Base-by-base conservation (phyloP, 352 stramenopile species). In the Ophiocytium majus region DNA sequence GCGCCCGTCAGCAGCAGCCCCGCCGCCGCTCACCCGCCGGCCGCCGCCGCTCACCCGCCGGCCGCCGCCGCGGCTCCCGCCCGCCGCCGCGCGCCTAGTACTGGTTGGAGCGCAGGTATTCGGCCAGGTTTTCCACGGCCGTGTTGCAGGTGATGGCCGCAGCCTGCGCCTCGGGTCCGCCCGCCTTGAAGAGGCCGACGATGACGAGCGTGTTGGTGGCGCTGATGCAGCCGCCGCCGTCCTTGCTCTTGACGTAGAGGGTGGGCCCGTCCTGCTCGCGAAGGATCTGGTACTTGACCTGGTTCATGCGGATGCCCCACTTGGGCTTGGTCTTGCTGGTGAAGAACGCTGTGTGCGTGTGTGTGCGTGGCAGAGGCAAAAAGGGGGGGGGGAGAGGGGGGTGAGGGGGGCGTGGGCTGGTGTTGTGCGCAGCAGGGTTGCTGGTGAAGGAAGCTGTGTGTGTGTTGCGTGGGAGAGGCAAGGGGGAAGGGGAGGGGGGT, bases 241-340 rank as follows among this genome's bases (percentile, higher is more conserved):
- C 81, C 37, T n/a, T 79, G 63, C 75, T 50, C 76, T 88, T 88
- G 76, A 88, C 81, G 78, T 84, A 85, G 37, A 88, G 85, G 10
- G 81, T 85, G 49, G 80, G 85, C 17, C 85, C 85, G 23, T 83
- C 79, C 33, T 88, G 66, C 71, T 86, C 37, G 71, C 85, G 85
- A 37, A 88, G 78, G 34, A 88, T 32, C 81, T 83, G 64, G 75
- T 88, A 88, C 85, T 88, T 88, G 36, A 71, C 63, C n/a, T 76
- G 63, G 50, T 88, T 88, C 85, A 88, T 88, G 14, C 85, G 28
- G 35, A 37, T 86, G 17, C 80, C 80, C n/a, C 19, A 76, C 34
- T 50, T 23, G 1, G 85, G 81, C 49, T 79, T 88, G 32, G 66
- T 82, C 34, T 71, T 75, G 49, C 14, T 86, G 19, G 80, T 82